Evolutionary conservation across 2,329 filamentous ascomycete species (phyloP).

Genomic region (Colletotrichum phormii): DNA sequence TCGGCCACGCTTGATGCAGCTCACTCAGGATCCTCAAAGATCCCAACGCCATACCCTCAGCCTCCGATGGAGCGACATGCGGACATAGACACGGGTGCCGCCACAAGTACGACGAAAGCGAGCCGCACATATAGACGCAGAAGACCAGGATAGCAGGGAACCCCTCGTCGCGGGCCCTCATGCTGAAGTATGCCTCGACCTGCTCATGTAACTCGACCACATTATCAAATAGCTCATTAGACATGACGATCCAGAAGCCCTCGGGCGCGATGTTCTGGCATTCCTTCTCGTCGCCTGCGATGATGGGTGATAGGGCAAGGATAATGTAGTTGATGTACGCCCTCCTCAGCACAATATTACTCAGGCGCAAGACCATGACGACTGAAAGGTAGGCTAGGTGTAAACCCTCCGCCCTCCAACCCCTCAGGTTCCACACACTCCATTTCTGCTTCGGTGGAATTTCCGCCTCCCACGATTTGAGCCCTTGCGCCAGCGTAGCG

Average conservation of each 20-base stretch:
- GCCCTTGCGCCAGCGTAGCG: background rate
- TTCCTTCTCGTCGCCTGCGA: background rate
- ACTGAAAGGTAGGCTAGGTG: too few relatives aligned
- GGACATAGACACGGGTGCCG: background rate
- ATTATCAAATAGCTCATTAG: background rate
- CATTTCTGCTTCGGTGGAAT: background rate
- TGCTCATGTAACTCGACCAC: background rate
- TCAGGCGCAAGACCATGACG: too few relatives aligned
- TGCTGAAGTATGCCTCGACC: background rate
- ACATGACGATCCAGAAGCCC: background rate
- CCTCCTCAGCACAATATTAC: too few relatives aligned
- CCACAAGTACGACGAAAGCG: background rate
- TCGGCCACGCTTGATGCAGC: too few relatives aligned
- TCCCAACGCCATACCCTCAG: background rate
- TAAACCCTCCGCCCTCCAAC: too few relatives aligned
- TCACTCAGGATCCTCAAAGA: background rate
- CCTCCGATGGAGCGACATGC: background rate
- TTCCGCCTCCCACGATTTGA: background rate
- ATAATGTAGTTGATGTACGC: too few relatives aligned
- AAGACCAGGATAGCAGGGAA: background rate
- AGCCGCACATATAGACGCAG: background rate
- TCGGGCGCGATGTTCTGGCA: background rate
- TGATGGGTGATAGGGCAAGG: too few relatives aligned
- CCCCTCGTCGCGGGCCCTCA: background rate
- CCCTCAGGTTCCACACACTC: too few relatives aligned